Evolutionary conservation across 2,329 filamentous ascomycete species (phyloP), one percentile per base, ranked within the genome.

Genomic region (Botrytis elliptica): DNA sequence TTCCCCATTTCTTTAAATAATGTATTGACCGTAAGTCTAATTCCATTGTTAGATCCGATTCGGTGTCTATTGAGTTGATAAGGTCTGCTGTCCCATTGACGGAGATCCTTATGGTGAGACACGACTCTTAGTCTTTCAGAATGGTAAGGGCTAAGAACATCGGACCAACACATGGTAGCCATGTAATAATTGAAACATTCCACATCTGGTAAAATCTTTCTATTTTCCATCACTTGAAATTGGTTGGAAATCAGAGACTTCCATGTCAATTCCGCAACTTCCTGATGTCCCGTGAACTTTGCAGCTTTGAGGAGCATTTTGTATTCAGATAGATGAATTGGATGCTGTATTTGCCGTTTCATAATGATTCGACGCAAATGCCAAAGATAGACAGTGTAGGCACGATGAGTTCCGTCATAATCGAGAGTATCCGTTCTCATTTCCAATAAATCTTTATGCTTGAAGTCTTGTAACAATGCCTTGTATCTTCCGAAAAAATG

Each of bases 101-200:
- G 80, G n/a, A 77, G 75, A 0, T 59, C 59, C 40, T 78, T 72
- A 67, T 80, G 80, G 75, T 70, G 77, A 74, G 74, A 75, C 76
- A 73, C 79, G 67, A 78, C 79, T 84, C 82, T 74, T 20, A 79
- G 59, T n/a, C 72, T 64, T 44, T 76, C 65, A 79, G 83, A 79
- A 78, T 84, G 80, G 70, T 77, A 72, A n/a, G 84, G 80, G 36
- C 82, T 80, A 46, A 84, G 82, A 7, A 80, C 77, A 49, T 81
- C 79, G 46, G 86, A 80, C 85, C 86, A 88, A 57, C 86, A 82
- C 65, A 83, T 81, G 1, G 85, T 83, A 29, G 84, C 84, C 81
- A 90, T 84, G 73, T 85, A 86, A 74, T 85, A 80, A 73, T 90
- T 90, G 78, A 87, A 90, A 78, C 87, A 88, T 73, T 82, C 81